phyloP scores from a whole-genome alignment of 805 yeast species.

The Lipomyces starkeyi region DNA sequence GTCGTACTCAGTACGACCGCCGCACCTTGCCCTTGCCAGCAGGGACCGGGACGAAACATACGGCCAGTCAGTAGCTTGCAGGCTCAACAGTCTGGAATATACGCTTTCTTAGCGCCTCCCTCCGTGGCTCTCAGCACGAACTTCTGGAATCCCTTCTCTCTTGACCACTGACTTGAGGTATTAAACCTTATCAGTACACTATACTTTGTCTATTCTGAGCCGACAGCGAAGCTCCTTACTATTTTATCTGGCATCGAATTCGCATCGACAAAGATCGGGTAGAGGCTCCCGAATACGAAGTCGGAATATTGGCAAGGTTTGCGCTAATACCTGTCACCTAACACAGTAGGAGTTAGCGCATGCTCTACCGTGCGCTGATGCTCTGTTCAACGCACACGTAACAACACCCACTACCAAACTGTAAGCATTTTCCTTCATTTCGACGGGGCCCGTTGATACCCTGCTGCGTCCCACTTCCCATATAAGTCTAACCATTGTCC shows the following conservation, averaged over 20 bases:
- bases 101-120: neutral
- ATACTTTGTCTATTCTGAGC: no score
- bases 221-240: neutral
- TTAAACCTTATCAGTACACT: neutral
- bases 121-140: neutral
- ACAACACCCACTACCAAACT: neutral
- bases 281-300: neutral
- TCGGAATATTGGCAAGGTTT: neutral
- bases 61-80: neutral
- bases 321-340: neutral
- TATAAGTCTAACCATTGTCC: neutral
- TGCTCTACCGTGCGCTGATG: neutral
- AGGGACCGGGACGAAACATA: neutral
- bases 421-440: neutral
- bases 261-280: neutral
- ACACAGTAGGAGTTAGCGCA: neutral
- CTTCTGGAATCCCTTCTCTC: neutral
- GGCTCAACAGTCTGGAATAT: constrained; percentile 1
- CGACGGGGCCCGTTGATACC: neutral
- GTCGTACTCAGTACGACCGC: no score
- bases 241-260: neutral
- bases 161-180: neutral
- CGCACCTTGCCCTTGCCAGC: no score
- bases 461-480: neutral
- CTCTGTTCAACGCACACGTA: neutral